phyloP scores from a whole-genome alignment of 257 asterid genomes.

The Leonotis leonurus region DNA sequence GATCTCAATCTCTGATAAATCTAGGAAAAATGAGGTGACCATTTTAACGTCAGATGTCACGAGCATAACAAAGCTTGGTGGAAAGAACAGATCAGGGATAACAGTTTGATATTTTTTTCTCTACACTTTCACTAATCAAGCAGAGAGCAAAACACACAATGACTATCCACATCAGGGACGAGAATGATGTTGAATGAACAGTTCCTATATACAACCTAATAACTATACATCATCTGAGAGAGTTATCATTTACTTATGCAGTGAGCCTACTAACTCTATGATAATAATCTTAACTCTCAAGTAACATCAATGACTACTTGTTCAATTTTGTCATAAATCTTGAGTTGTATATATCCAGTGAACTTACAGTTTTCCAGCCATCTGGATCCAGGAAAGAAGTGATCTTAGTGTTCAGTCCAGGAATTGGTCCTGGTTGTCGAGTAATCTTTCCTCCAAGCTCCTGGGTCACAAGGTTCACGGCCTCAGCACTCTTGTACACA shows the following conservation, averaged over 20 bases:
- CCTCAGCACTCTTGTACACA: conserved; percentile 91
- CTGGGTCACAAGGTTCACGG: conserved; percentile 60
- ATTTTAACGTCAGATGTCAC: neutral
- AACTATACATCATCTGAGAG: neutral
- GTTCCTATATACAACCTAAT: neutral
- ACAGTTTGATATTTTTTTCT: neutral
- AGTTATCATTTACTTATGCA: neutral
- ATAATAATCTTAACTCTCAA: neutral
- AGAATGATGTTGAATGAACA: no score
- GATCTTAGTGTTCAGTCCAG: conserved; percentile 88
- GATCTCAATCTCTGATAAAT: neutral
- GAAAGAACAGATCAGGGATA: neutral
- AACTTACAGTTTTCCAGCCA: conserved; percentile 97
- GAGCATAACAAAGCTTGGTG: neutral
- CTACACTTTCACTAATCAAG: neutral
- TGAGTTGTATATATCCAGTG: neutral
- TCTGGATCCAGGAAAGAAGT: conserved; percentile 90
- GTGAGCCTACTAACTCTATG: neutral
- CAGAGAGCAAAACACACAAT: neutral
- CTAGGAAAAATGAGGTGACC: neutral
- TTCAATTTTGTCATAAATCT: neutral
- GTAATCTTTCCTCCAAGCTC: conserved; percentile 95
- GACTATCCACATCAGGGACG: neutral
- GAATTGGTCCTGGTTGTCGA: conserved; percentile 82
- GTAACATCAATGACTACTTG: neutral